phyloP scores from a whole-genome alignment of 805 yeast species.

The Nematodospora valgi region DNA sequence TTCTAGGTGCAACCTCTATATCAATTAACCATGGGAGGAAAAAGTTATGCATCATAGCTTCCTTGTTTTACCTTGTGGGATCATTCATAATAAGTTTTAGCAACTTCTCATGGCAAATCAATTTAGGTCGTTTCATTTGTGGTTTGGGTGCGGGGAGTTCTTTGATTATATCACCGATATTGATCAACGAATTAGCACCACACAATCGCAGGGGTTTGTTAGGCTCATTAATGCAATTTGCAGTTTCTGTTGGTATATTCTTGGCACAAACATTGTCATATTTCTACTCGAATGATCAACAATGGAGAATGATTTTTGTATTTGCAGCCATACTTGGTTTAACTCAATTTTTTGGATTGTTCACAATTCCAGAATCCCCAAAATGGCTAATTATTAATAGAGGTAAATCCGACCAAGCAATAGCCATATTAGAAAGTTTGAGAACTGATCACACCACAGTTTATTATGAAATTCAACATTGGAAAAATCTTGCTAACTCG shows the following conservation, averaged over 20 bases:
- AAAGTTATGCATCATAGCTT: constrained; percentile 16
- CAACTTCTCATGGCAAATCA: constrained; percentile 15
- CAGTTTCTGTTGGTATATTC: constrained; percentile 37
- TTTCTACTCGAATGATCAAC: constrained; percentile 31
- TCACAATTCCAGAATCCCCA: constrained; percentile 38
- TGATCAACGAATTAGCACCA: constrained; percentile 39
- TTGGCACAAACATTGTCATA: constrained; percentile 30
- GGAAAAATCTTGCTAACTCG: constrained; percentile 23
- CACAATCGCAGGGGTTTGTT: constrained; percentile 38
- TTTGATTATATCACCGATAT: constrained; percentile 38
- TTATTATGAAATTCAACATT: constrained; percentile 32
- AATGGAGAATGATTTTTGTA: constrained; percentile 35
- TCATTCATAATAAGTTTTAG: constrained; percentile 25
- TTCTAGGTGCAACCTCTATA: constrained; percentile 26
- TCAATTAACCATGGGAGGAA: constrained; percentile 23
- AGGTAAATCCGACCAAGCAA: constrained; percentile 27
- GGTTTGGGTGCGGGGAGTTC: constrained; percentile 41
- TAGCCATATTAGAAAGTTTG: constrained; percentile 21
- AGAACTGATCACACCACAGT: constrained; percentile 30
- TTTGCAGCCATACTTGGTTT: constrained; percentile 22
- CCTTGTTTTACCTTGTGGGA: constrained; percentile 24
- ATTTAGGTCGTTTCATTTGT: constrained; percentile 30
- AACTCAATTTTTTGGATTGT: constrained; percentile 27
- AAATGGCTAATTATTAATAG: constrained; percentile 37
- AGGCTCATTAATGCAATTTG: constrained; percentile 37